Base-by-base conservation (phyloP, 768 basidiomycete species). In the Rhodocollybia butyracea region DNA sequence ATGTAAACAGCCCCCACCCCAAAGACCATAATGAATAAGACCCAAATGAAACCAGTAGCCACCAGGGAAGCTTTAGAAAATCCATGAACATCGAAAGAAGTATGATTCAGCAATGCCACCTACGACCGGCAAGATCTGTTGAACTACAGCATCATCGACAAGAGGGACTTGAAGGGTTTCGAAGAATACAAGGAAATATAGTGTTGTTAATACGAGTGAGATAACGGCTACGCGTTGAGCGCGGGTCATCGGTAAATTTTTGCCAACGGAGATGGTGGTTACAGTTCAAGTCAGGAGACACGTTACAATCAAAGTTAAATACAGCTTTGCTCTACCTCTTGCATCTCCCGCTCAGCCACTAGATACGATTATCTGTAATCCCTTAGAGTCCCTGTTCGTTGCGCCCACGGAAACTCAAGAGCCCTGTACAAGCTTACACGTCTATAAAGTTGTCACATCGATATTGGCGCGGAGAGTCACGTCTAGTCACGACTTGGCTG, bases 1-100 rank as follows among this genome's bases (percentile, higher is more conserved):
- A 87, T 2, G 84, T 84, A 60, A 83, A 79, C 40, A 91, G 64
- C 2, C 89, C 90, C 78, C 82, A 81, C 10, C 91, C 89, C 19
- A 92, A 80, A 10, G 85, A 87, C 72, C 83, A 83, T 11, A 92
- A 78, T 17, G 86, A 86, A 66, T 89, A 92, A 1, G 89, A 83
- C 12, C 91, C 91, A 59, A 90, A 90, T 1, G 85, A 74, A 2
- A 92, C 85, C 12, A 92, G 78, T 8, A 89, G 63, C 89, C 89
- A 91, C 86, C 87, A 93, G 2, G 90, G 89, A 29, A 91, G 68
- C 90, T 91, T 54, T n/a, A 45, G 24, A 24, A 12, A 50, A 46
- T n/a, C 17, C 5, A 19, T 38, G 12, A 21, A 55, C 27, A 17
- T 48, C 12, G 39, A 0, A 47, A 52, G n/a, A 36, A 21, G 19